Percentiles rank a stretch among this genome's conserved stretches.
These are phyloP conservation scores for Ettlia oleoabundans DNA, from an alignment of 139 green algal species.

Conservation along the genomic window DNA sequence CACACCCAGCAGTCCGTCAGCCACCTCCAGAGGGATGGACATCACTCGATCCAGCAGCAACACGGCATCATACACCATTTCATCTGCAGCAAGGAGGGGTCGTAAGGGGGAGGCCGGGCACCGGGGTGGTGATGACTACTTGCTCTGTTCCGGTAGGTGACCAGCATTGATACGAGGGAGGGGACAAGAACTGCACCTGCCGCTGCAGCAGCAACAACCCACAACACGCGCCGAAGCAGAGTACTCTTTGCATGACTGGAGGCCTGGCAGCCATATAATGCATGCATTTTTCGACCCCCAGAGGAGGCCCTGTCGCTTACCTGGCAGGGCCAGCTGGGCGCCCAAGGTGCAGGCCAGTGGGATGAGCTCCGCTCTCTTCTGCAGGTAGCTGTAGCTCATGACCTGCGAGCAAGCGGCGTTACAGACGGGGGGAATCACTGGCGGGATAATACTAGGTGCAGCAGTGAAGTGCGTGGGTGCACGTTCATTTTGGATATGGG, in stretches of 20 bases:
- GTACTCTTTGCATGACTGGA: too few species aligned
- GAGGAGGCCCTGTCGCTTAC: neutral
- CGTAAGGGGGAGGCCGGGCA: neutral
- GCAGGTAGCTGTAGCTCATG: conserved; percentile 29
- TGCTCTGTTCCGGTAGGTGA: too few species aligned
- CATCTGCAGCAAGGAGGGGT: neutral
- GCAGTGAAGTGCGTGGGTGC: too few species aligned
- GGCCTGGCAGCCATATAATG: too few species aligned
- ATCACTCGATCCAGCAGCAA: conserved; percentile 42
- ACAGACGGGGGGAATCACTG: neutral
- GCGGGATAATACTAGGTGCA: too few species aligned
- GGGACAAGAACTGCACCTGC: too few species aligned
- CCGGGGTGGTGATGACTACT: too few species aligned
- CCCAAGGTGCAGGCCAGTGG: neutral
- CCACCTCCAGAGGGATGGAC: neutral
- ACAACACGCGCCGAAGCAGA: too few species aligned
- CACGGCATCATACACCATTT: conserved; percentile 36
- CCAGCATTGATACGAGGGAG: too few species aligned
- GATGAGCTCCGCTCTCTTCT: conserved; percentile 28
- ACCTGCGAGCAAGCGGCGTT: neutral
- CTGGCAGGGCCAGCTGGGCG: conserved; percentile 17
- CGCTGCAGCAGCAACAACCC: too few species aligned
- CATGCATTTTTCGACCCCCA: neutral
- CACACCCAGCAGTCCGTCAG: conserved; percentile 3
- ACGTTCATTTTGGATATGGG: too few species aligned